Evolutionary conservation across 225 moss, liverwort and hornwort genomes (phyloP).

Genomic region (Lunularia cruciata): DNA sequence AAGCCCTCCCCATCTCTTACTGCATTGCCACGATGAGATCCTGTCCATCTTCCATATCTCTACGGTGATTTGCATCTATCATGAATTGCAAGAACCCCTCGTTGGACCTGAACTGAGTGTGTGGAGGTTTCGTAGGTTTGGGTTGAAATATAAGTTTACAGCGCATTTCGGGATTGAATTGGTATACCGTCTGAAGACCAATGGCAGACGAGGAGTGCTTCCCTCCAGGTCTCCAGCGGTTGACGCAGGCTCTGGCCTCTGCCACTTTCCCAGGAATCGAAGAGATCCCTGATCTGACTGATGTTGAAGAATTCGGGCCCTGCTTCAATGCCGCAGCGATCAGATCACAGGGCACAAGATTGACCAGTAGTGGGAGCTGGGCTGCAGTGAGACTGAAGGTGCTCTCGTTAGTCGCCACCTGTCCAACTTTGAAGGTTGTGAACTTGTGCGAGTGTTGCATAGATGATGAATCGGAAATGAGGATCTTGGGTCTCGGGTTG

Average conservation of each 20-base stretch:
- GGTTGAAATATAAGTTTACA: no score
- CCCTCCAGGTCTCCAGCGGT: slow-evolving; percentile 20
- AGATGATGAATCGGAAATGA: slow-evolving; percentile 23
- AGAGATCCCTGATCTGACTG: slow-evolving; percentile 20
- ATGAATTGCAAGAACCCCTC: no score
- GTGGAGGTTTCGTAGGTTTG: no score
- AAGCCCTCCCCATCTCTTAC: no score
- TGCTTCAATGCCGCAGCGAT: slow-evolving; percentile 26
- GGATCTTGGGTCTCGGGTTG: slow-evolving; percentile 21
- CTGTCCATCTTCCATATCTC: no score
- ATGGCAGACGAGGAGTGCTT: slow-evolving; percentile 18
- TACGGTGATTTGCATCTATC: no score
- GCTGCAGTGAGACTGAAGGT: slow-evolving; percentile 20
- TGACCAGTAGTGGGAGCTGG: slow-evolving; percentile 11
- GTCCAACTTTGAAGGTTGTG: slow-evolving; percentile 24
- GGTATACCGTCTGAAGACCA: no score
- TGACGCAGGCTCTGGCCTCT: slow-evolving; percentile 20
- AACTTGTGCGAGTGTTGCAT: slow-evolving; percentile 24
- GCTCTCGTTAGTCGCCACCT: slow-evolving; percentile 25
- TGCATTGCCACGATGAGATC: no score
- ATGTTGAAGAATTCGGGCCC: slow-evolving; percentile 15
- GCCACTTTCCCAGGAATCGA: slow-evolving; percentile 1
- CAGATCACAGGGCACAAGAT: neutral
- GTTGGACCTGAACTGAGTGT: no score
- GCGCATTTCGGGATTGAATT: no score